These are phyloP conservation scores for Trichothecium sympodiale DNA, from an alignment of 2,329 filamentous ascomycete genomes.

Conservation along the genomic window DNA sequence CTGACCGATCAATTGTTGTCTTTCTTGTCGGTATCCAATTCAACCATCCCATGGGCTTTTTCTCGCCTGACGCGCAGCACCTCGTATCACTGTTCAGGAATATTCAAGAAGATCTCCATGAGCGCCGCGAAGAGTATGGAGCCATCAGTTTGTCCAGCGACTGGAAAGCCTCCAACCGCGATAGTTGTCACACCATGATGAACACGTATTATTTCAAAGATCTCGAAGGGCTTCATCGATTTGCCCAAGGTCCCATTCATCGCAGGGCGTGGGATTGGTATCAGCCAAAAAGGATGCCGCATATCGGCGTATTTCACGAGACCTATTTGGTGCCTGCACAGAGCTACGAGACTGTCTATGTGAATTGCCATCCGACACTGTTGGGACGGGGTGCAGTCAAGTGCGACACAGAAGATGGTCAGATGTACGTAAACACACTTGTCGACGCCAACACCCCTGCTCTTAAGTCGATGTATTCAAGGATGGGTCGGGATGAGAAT, in stretches of 20 bases:
- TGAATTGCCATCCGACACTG: conserved; percentile 27
- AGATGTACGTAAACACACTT: conserved; percentile 21
- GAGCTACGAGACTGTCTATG: conserved; percentile 40
- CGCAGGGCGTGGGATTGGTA: conserved; percentile 39
- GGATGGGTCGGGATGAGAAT: conserved; percentile 16
- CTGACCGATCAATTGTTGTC: conserved; percentile 22
- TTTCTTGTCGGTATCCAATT: conserved; percentile 33
- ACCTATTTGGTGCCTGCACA: conserved; percentile 32
- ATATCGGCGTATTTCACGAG: conserved; percentile 45
- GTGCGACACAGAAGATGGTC: conserved; percentile 11
- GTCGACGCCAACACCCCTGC: conserved; percentile 18
- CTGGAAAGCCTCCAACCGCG: conserved; percentile 12
- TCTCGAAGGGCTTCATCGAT: conserved; percentile 36
- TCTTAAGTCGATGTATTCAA: conserved; percentile 22
- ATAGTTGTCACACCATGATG: conserved; percentile 29
- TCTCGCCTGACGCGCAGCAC: conserved; percentile 31
- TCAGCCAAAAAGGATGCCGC: conserved; percentile 20
- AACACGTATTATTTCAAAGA: conserved; percentile 39
- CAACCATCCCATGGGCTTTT: conserved; percentile 37
- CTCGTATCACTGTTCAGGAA: conserved; percentile 23
- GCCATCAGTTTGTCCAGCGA: conserved; percentile 30
- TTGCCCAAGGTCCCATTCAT: conserved; percentile 38
- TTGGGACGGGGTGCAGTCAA: conserved; percentile 19
- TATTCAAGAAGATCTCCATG: conserved; percentile 24
- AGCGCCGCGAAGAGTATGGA: conserved; percentile 30